phyloP scores from a whole-genome alignment of 2,329 filamentous ascomycete genomes.

The Ceratocystis colombiana region DNA sequence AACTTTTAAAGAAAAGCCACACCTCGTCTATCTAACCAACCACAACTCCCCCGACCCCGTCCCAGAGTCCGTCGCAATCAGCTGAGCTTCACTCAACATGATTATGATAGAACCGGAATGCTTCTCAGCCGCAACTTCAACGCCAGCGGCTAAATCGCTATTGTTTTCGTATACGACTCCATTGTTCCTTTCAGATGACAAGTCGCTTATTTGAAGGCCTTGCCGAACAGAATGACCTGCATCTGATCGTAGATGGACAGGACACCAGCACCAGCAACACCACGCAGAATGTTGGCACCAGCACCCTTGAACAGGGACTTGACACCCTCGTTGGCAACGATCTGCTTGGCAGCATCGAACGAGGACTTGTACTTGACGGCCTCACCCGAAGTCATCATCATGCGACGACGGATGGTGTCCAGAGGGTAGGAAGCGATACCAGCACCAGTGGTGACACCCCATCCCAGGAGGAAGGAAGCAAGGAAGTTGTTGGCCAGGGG shows the following conservation, averaged over 20 bases:
- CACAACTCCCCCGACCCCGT: constrained; percentile 9
- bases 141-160: background rate
- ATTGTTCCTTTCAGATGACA: constrained; percentile 29
- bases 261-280: constrained; percentile 99
- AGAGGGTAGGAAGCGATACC: constrained; percentile 99
- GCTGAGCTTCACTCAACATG: background rate
- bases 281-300: constrained; percentile 99
- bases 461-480: constrained; percentile 96
- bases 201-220: constrained; percentile 79
- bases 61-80: constrained; percentile 12
- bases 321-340: constrained; percentile 94
- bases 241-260: constrained; percentile 99
- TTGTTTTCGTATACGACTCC: background rate
- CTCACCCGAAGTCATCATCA: constrained; percentile 99
- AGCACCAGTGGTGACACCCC: constrained; percentile 98
- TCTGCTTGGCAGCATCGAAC: constrained; percentile 89
- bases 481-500: constrained; percentile 96
- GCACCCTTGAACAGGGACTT: constrained; percentile 99
- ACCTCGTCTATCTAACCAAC: constrained; percentile 20
- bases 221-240: constrained; percentile 98
- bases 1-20: constrained; percentile 10
- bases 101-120: background rate
- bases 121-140: background rate
- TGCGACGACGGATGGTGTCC: constrained; percentile 99
- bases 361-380: constrained; percentile 99